A percentile compares a stretch with the other conserved stretches of the same genome.
Evolutionary conservation across 2,329 filamentous ascomycete species (phyloP).

Genomic region (Ophiocordyceps robertsii): DNA sequence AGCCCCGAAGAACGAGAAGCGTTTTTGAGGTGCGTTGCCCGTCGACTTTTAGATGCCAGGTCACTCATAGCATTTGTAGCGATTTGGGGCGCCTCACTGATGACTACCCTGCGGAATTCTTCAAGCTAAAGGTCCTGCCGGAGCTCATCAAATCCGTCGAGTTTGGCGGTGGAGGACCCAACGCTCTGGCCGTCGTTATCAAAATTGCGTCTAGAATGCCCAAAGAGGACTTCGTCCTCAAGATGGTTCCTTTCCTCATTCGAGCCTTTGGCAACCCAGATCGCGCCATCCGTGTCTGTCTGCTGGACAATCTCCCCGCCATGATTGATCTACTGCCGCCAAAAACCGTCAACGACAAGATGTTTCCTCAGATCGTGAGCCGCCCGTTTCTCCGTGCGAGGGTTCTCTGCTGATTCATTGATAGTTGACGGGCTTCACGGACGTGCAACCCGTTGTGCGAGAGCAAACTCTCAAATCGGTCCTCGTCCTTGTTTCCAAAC

Average conservation of each 20-base stretch:
- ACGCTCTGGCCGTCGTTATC: slow-evolving; percentile 77
- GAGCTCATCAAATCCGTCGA: slow-evolving; percentile 98
- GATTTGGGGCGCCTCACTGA: slow-evolving; percentile 79
- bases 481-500: slow-evolving; percentile 70
- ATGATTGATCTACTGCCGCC: slow-evolving; percentile 88
- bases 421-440: slow-evolving; percentile 85
- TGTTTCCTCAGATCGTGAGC: slow-evolving; percentile 83
- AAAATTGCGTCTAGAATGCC: slow-evolving; percentile 82
- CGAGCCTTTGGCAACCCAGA: slow-evolving; percentile 85
- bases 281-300: slow-evolving; percentile 76
- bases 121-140: slow-evolving; percentile 91
- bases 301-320: slow-evolving; percentile 73
- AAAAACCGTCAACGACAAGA: slow-evolving; percentile 87
- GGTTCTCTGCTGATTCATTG: slow-evolving; percentile 11
- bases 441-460: slow-evolving; percentile 77
- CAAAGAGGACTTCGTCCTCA: slow-evolving; percentile 77
- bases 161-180: slow-evolving; percentile 88
- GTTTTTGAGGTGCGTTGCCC: slow-evolving; percentile 51
- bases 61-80: slow-evolving; percentile 24
- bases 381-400: too few species aligned
- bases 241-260: slow-evolving; percentile 74
- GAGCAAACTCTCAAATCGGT: slow-evolving; percentile 96
- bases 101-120: slow-evolving; percentile 95
- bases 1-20: slow-evolving; percentile 69
- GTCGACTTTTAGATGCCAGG: slow-evolving; percentile 8